Base-by-base conservation (phyloP, 495 filamentous ascomycete species). In the Neurospora discreta region DNA sequence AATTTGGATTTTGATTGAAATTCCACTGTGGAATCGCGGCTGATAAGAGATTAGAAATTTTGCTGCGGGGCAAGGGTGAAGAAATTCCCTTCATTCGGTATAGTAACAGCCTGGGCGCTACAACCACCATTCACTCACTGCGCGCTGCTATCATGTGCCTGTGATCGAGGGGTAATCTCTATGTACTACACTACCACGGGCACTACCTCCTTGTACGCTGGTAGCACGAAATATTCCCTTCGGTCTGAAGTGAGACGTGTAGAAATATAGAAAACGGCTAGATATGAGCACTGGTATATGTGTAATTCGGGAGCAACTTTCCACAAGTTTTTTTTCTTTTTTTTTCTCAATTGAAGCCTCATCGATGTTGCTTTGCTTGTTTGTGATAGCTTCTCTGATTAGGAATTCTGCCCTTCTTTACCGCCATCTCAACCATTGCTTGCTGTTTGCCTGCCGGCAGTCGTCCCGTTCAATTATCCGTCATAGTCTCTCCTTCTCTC, bases 21-120 rank as follows among this genome's bases (percentile, higher is more conserved):
- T 77, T 78, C 70, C 73, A 74, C 68, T 74, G 77, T 74, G 75
- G 75, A 74, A 73, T 65, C 52, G 30, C 71, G 36, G 36, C 13
- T 69, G 77, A 78, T 76, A 79, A 77, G 75, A 74, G 72, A 76
- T 75, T 42, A 58, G 74, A 23, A 43, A 68, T 73, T 42, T 23
- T 38, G 67, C 46, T 76, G 75, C 73, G 76, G 75, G 73, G 72
- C 73, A 74, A 41, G 42, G 44, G 13, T 33, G 52, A 33, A 13
- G 52, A 65, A 65, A 36, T 36, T 36, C 33, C 33, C 33, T 36
- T 5, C 33, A 16, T 60, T 33, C 15, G 52, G 26, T 26, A 33
- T 7, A 5, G 52, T 16, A 60, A 23, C 52, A 33, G 52, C 26
- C 52, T 60, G 52, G 52, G 52, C 52, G 52, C 52, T 58, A 26